These are phyloP conservation scores for Cyclotella choctawhatcheeana DNA, from an alignment of 108 stramenopile species.

Conservation along the genomic window DNA sequence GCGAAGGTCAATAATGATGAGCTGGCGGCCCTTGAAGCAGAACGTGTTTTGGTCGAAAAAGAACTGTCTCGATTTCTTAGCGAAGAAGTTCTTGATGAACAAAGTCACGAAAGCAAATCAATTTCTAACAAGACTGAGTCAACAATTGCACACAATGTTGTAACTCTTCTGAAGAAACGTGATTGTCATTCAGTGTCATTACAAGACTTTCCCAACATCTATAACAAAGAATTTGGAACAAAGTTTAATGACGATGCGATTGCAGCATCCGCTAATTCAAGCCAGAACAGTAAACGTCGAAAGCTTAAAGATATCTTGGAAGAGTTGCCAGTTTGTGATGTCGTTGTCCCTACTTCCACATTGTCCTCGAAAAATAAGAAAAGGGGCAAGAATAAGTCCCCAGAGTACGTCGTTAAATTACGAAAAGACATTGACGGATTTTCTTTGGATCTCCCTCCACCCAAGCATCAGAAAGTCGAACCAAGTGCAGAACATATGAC, in stretches of 20 bases:
- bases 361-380: background rate
- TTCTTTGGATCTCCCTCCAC: background rate
- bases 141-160: too few relatives aligned
- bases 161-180: too few relatives aligned
- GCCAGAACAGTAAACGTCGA: slow-evolving; percentile 1
- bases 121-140: too few relatives aligned
- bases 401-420: background rate
- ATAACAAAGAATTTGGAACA: slow-evolving; percentile 11
- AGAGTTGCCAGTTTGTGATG: slow-evolving; percentile 4
- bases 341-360: background rate
- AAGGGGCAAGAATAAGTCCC: too few relatives aligned
- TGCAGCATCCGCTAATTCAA: background rate
- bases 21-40: too few relatives aligned
- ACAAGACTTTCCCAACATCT: slow-evolving; percentile 9
- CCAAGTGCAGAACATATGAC: background rate
- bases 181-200: slow-evolving; percentile 13
- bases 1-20: too few relatives aligned
- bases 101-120: too few relatives aligned
- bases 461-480: background rate
- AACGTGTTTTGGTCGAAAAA: too few relatives aligned
- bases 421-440: background rate
- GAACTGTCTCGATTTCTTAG: too few relatives aligned
- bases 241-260: slow-evolving; percentile 2
- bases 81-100: too few relatives aligned
- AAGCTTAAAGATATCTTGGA: slow-evolving; percentile 16